Base-by-base conservation (phyloP, 208 protist genomes). In the Crithidia fasciculata region DNA sequence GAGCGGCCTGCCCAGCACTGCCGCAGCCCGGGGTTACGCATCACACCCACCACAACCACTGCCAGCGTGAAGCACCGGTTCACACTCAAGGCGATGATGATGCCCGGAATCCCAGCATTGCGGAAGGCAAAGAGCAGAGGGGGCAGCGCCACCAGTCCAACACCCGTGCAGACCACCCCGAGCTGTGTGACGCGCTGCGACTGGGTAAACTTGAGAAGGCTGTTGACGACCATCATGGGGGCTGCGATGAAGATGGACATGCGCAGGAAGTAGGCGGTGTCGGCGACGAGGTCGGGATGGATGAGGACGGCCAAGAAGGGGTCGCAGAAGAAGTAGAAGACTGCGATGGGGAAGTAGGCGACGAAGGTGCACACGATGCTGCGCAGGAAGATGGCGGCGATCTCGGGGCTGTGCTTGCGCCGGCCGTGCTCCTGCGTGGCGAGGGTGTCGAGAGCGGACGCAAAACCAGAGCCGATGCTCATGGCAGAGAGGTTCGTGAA, bases 221-320 rank as follows among this genome's bases (percentile, higher is more conserved):
- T 82, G 65, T 85, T 82, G 15, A 73, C 71, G 59, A 80, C 45
- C 59, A 85, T 57, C 75, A 85, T 82, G 54, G 76, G 76, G 2
- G 70, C 55, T 13, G 65, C 72, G 36, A 85, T 79, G 56, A 82
- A 72, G 43, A 85, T 61, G 18, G 81, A 85, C 55, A 69, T 69
- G 36, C 70, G 71, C 16, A 85, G 64, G 45, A 85, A 85, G 64
- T 69, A 76, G 49, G 69, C 55, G 8, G 73, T 79, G 63, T 72
- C 57, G 4, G 65, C 49, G 13, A 80, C 76, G 47, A 85, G 72
- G 59, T 82, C 72, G 53, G 64, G 36, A 52, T 78, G 69, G 36
- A 85, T 77, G 12, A 85, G 57, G 45, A 76, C n/a, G 2, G 55
- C 68, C 4, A 85, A 63, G 16, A 82, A 7, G 18, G 69, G 75